These are phyloP conservation scores for Boletus sp. DNA, from an alignment of 768 basidiomycete species.

Conservation along the genomic window DNA sequence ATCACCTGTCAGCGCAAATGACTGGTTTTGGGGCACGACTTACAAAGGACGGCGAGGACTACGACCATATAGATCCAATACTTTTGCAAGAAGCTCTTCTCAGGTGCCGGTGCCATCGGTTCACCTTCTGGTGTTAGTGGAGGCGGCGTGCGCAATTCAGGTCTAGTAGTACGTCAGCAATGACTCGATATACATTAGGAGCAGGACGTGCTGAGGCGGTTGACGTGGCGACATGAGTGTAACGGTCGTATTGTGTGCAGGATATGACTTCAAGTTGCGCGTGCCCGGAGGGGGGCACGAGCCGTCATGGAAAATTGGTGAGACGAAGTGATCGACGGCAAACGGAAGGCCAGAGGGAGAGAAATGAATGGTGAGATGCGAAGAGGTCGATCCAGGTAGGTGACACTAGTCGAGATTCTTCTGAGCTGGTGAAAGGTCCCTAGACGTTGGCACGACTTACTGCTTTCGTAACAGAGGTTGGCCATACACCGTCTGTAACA, in stretches of 20 bases:
- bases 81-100: slow-evolving; percentile 83
- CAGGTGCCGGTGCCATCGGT: slow-evolving; percentile 54
- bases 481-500: slow-evolving; percentile 35
- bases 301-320: slow-evolving; percentile 66
- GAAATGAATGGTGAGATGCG: slow-evolving; percentile 58
- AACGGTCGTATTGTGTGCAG: slow-evolving; percentile 51
- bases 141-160: slow-evolving; percentile 65
- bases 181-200: not conserved
- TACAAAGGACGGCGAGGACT: slow-evolving; percentile 56
- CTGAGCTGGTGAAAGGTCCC: slow-evolving; percentile 14
- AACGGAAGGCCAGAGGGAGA: slow-evolving; percentile 48
- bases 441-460: slow-evolving; percentile 56
- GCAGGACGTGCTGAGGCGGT: slow-evolving; percentile 55
- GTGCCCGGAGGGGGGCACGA: slow-evolving; percentile 45
- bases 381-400: slow-evolving; percentile 50
- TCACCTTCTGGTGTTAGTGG: slow-evolving; percentile 66
- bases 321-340: slow-evolving; percentile 70
- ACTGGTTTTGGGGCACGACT: slow-evolving; percentile 27
- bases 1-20: not conserved
- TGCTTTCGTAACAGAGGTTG: slow-evolving; percentile 37
- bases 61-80: slow-evolving; percentile 86
- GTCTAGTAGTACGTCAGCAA: slow-evolving; percentile 41
- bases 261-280: slow-evolving; percentile 19
- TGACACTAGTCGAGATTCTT: slow-evolving; percentile 54
- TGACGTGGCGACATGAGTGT: slow-evolving; percentile 44